phyloP scores from a whole-genome alignment of 1,139 yeast species.

The Saccharomyces hybrid region DNA sequence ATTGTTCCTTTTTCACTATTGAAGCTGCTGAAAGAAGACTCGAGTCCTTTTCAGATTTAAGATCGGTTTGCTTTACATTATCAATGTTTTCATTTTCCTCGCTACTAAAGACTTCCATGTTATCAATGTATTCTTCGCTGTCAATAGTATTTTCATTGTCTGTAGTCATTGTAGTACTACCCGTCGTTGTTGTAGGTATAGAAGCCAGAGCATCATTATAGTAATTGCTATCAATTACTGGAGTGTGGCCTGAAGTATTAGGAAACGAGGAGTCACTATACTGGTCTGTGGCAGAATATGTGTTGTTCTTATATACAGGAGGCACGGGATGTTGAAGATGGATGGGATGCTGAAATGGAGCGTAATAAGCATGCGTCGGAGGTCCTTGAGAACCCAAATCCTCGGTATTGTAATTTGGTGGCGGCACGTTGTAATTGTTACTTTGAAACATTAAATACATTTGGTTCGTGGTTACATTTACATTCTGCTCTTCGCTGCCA shows the following conservation, averaged over 20 bases:
- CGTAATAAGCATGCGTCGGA: neutral
- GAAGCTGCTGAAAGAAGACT: neutral
- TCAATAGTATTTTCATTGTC: neutral
- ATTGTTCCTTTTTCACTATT: neutral
- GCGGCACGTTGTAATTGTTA: neutral
- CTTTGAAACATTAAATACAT: neutral
- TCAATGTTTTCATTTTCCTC: slow-evolving; percentile 7
- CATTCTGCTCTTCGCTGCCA: neutral
- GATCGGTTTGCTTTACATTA: slow-evolving; percentile 1
- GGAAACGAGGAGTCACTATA: neutral
- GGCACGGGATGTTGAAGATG: neutral
- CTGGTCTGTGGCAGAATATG: neutral
- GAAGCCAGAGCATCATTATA: neutral
- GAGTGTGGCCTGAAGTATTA: neutral
- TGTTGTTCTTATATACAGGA: neutral
- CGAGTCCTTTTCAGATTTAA: neutral
- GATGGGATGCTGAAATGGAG: neutral
- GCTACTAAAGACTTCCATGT: neutral
- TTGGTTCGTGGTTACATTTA: neutral
- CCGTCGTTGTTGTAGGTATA: neutral
- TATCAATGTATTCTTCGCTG: neutral
- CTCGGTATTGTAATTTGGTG: neutral
- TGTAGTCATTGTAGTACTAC: neutral
- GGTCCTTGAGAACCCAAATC: neutral
- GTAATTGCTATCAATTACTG: neutral